Evolutionary conservation across 179 eudicot species (phyloP).

Genomic region (Corrigiola litoralis): DNA sequence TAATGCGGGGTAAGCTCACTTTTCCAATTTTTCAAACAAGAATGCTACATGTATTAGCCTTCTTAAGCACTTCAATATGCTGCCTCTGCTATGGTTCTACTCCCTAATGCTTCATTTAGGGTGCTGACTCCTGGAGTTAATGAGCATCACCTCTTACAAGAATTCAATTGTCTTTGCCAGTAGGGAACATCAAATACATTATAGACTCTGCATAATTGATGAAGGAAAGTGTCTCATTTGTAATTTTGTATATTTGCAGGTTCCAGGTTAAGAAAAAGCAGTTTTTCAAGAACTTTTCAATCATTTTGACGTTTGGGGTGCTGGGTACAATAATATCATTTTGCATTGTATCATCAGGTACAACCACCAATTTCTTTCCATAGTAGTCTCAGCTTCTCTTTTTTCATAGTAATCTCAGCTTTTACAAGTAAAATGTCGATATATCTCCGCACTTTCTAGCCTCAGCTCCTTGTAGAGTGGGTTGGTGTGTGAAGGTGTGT

Average conservation of each 20-base stretch:
- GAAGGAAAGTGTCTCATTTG: not conserved
- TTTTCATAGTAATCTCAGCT: not conserved
- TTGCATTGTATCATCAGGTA: conserved; percentile 70
- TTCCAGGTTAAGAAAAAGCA: conserved; percentile 97
- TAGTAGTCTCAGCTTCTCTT: not conserved
- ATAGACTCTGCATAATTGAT: not conserved
- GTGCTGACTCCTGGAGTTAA: not conserved
- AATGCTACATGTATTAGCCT: not conserved
- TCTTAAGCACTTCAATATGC: not conserved
- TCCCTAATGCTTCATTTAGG: not conserved
- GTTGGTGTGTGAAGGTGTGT: too few relatives aligned
- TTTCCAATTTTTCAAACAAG: not conserved
- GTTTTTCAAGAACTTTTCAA: conserved; percentile 78
- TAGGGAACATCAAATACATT: not conserved
- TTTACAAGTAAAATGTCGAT: not conserved
- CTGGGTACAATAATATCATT: conserved; percentile 81
- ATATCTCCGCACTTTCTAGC: not conserved
- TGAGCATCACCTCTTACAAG: not conserved
- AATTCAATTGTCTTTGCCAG: too few relatives aligned
- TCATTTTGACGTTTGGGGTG: conserved; percentile 70
- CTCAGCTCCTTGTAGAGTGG: not conserved
- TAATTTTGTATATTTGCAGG: conserved; percentile 33
- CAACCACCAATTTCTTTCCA: not conserved
- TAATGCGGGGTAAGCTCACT: conserved; percentile 77
- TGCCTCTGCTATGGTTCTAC: not conserved